Conservation (phyloP, 176 grass and related monocot species). For the Aegilops sharonensis region DNA sequence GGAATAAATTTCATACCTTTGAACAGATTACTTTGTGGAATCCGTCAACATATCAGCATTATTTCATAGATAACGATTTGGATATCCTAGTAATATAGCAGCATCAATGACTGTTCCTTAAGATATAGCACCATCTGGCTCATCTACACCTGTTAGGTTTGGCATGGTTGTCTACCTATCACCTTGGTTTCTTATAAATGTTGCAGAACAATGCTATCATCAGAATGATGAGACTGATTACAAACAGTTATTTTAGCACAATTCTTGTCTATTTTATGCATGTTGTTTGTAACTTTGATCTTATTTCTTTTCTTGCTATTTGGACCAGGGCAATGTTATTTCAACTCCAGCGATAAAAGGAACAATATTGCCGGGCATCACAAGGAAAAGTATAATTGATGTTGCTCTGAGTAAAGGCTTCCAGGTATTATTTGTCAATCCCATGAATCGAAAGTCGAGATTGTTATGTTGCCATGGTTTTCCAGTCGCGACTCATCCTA, state of each 20-base stretch:
- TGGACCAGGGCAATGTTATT: constrained; percentile 72
- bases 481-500: too few species aligned
- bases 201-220: not conserved
- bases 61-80: not conserved
- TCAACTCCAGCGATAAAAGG: constrained; percentile 75
- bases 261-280: not conserved
- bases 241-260: constrained; percentile 5
- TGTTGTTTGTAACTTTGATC: constrained; percentile 4
- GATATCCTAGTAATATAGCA: not conserved
- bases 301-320: constrained; percentile 20
- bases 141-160: not conserved
- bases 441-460: not conserved
- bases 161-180: not conserved
- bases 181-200: not conserved
- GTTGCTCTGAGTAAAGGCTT: constrained; percentile 74
- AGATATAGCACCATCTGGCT: not conserved
- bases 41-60: not conserved
- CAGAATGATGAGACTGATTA: not conserved
- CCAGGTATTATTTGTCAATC: constrained; percentile 47
- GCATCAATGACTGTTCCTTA: not conserved
- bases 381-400: constrained; percentile 98
- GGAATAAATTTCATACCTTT: not conserved
- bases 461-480: not conserved
- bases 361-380: constrained; percentile 98
- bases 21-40: constrained; percentile 13